These are phyloP conservation scores for Trichoderma endophyticum DNA, from an alignment of 2,329 filamentous ascomycete genomes.

Conservation along the genomic window DNA sequence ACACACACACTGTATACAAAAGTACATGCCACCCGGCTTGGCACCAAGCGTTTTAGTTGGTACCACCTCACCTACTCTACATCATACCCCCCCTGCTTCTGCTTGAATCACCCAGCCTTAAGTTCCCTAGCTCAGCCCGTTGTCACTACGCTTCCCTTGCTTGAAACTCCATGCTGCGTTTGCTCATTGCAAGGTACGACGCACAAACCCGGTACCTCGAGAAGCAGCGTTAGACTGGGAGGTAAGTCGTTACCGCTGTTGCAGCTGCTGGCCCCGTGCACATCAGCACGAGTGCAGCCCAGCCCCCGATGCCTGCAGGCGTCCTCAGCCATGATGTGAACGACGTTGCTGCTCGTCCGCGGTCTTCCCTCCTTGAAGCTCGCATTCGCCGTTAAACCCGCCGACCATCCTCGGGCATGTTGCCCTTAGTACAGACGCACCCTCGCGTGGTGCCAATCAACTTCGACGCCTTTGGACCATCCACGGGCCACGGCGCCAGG, in stretches of 20 bases:
- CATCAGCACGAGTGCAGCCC: conserved; percentile 23
- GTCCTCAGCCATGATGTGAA: conserved; percentile 41
- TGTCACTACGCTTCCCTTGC: conserved; percentile 7
- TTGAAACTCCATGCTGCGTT: conserved; percentile 11
- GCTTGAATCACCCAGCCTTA: conserved; percentile 8
- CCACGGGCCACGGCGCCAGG: conserved; percentile 22
- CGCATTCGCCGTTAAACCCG: conserved; percentile 16
- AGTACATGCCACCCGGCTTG: background rate
- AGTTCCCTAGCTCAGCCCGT: conserved; percentile 14
- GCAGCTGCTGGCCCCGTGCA: conserved; percentile 25
- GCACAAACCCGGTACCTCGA: conserved; percentile 8
- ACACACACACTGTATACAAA: background rate
- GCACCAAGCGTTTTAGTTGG: background rate
- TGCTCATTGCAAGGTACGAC: conserved; percentile 6
- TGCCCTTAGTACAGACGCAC: conserved; percentile 52
- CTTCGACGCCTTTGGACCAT: conserved; percentile 34
- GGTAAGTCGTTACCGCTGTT: conserved; percentile 14
- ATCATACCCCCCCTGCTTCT: background rate
- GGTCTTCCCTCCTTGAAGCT: conserved; percentile 18
- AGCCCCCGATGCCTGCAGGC: conserved; percentile 41
- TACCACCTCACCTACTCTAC: background rate
- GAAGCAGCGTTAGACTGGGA: conserved; percentile 4
- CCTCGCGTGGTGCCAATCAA: conserved; percentile 46
- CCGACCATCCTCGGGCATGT: conserved; percentile 36
- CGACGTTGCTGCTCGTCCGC: conserved; percentile 32